Evolutionary conservation across 2,329 filamentous ascomycete species (phyloP), one percentile per base, ranked within the genome.

Genomic region (Orbilia quercus): DNA sequence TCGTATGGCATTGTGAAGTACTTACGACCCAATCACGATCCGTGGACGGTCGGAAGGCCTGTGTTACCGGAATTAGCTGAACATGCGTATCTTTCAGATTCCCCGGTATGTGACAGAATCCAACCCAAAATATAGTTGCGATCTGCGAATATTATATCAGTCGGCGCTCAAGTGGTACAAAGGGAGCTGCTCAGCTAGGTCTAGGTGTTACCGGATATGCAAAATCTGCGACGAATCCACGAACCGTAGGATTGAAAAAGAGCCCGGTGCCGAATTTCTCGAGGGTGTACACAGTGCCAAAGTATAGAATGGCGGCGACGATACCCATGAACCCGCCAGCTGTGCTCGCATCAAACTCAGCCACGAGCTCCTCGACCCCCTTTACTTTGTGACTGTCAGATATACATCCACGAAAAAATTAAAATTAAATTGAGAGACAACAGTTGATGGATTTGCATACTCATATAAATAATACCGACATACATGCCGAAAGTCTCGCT

Each of bases 401-500:
- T 28, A n/a, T n/a, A n/a, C n/a, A n/a, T 7, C 7, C 34, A 23
- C 44, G 36, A 44, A 16, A 18, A 42, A 16, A 4, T 28, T 18
- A 16, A 40, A 12, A 40, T 34, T 6, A 34, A 6, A 6, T 12
- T 34, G 31, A 34, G 31, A 12, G 36, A 14, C 9, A 14, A 40
- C 11, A 40, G 14, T 3, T 3, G 4, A 12, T 7, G 36, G 36
- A 14, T 12, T 12, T 14, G 6, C 57, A 22, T 69, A 74, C 70
- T 66, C 28, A 75, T 28, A 36, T 75, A 75, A 6, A 75, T 73
- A 14, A 75, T 75, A 23, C 73, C 73, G 5, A 75, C 73, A 85
- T 87, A 59, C 82, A 82, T 22, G 85, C 79, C 92, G 76, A 96
- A 96, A 78, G 94, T 95, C 80, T 96, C 92, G 81, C 92, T 96